phyloP scores from a whole-genome alignment of 2,329 filamentous ascomycete species.

The Penicillium janthinellum region DNA sequence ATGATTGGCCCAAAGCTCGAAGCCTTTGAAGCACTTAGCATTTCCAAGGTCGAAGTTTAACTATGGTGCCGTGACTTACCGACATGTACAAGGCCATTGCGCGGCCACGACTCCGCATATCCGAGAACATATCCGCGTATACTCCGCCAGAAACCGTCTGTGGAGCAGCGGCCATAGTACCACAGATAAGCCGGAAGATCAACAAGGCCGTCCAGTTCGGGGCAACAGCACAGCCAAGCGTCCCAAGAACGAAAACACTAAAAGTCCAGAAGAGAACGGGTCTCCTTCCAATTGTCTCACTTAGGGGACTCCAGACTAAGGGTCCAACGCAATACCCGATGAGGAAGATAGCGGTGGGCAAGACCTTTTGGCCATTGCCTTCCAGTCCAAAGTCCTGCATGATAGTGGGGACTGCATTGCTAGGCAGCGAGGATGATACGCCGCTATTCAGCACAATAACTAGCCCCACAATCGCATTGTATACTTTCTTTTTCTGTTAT shows the following conservation, averaged over 20 bases:
- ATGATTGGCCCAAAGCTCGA: constrained; percentile 46
- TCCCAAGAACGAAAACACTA: constrained; percentile 42
- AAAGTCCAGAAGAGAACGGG: constrained; percentile 54
- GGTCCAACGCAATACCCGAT: constrained; percentile 46
- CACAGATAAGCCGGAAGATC: constrained; percentile 48
- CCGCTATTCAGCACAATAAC: constrained; percentile 42
- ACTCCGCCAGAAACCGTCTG: constrained; percentile 49
- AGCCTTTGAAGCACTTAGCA: constrained; percentile 22
- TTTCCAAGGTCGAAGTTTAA: not conserved
- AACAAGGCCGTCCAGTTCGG: constrained; percentile 45
- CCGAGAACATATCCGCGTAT: constrained; percentile 49
- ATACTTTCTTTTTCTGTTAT: constrained; percentile 31
- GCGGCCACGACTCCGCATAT: constrained; percentile 40
- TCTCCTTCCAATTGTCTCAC: constrained; percentile 45
- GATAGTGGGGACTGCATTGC: constrained; percentile 42
- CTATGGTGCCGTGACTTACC: constrained; percentile 22
- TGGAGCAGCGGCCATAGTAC: constrained; percentile 45
- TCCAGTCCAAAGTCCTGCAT: constrained; percentile 35
- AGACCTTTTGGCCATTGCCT: constrained; percentile 32
- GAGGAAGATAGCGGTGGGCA: constrained; percentile 42
- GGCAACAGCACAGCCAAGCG: constrained; percentile 46
- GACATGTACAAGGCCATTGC: constrained; percentile 48
- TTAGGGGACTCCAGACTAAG: constrained; percentile 45
- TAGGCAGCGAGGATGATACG: constrained; percentile 41
- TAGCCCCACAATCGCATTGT: constrained; percentile 29